phyloP scores from a whole-genome alignment of 1,284 basidiomycete species.

The Apiotrichum sp. region DNA sequence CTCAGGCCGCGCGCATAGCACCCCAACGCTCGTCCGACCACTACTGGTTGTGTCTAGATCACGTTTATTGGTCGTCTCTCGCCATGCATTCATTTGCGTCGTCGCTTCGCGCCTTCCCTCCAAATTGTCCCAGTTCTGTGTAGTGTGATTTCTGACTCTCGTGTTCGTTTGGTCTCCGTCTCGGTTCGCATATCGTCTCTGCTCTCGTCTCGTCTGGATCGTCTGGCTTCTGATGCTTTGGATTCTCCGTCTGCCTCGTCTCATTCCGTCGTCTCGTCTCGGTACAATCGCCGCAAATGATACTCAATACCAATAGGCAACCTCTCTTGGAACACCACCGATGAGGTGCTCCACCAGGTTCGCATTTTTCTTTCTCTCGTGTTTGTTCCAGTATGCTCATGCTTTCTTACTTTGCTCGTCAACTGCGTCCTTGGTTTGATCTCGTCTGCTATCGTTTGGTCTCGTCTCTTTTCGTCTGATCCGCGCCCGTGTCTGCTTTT shows the following conservation, averaged over 20 bases:
- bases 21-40: no score
- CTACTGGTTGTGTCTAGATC: no score
- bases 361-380: conserved; percentile 45
- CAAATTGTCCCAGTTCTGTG: neutral
- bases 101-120: no score
- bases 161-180: neutral
- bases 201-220: neutral
- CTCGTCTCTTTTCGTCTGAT: conserved; percentile 8
- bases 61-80: no score
- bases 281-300: no score
- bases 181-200: neutral
- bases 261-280: neutral
- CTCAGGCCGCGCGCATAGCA: no score
- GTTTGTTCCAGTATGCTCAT: conserved; percentile 67
- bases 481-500: neutral
- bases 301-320: conserved; percentile 34
- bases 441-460: conserved; percentile 10
- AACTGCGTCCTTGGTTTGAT: neutral
- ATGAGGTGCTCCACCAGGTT: conserved; percentile 76
- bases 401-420: conserved; percentile 2
- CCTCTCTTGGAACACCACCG: conserved; percentile 74
- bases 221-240: no score
- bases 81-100: no score
- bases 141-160: conserved; percentile 1
- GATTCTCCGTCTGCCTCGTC: neutral